Evolutionary conservation across 2,329 filamentous ascomycete genomes (phyloP), one percentile per base, ranked within the genome.

Genomic region (Clonostachys byssicola): DNA sequence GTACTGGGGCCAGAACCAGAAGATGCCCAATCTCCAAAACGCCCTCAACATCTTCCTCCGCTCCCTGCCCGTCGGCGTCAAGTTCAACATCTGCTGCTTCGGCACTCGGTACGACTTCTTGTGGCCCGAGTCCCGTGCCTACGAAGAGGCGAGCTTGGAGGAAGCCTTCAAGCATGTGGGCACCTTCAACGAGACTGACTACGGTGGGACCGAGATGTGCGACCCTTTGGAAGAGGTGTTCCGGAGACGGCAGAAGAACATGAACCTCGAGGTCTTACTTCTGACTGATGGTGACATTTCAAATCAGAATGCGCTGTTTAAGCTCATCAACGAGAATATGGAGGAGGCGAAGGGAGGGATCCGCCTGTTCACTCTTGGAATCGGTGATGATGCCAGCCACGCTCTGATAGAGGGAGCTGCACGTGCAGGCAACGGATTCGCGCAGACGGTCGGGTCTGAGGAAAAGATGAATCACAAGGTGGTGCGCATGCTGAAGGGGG

Each of bases 61-160:
- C 58, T 86, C 81, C 0, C 66, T 88, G 3, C 83, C 83, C 0
- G 54, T 83, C 2, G 81, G 82, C 6, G 70, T 78, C 50, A 80
- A 80, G 56, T 88, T 88, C 71, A 88, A 89, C 58, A 83, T 88
- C 45, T 85, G 80, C 59, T 85, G 81, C 5, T 88, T 89, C 45
- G 85, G 85, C 12, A 69, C 61, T 2, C 35, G 7, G 0, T 65
- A 71, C 49, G 51, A 55, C 2, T 77, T 78, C 45, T 61, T 82
- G 7, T 83, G 72, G 68, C 43, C 60, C 0, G 65, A 68, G 30
- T 80, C 77, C 3, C 62, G 64, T 42, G 61, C 62, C 0, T 82
- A 80, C 49, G 66, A 63, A 47, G 64, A 72, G 20, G 60, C 67
- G 1, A 72, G 61, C 0, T 58, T 81, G 1, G 56, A 70, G 1